Evolutionary conservation across 2,329 filamentous ascomycete species (phyloP).

Genomic region (Microcyclospora pomicola): DNA sequence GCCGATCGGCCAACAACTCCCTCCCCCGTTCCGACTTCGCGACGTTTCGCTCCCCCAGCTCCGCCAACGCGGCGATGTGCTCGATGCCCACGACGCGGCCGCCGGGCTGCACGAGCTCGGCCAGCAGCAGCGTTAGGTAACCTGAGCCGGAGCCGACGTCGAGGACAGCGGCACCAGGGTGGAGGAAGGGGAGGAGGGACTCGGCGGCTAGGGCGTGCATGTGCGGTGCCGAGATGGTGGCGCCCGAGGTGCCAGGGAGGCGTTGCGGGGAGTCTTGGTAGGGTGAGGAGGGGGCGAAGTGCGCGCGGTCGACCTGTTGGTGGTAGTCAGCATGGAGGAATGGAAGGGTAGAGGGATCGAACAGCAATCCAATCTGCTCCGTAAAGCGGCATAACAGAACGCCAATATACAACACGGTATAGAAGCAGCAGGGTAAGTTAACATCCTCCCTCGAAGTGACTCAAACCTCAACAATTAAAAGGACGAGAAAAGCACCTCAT

Average conservation of each 20-base stretch:
- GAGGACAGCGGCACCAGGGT: slow-evolving; percentile 35
- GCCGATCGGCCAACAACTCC: slow-evolving; percentile 48
- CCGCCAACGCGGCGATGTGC: slow-evolving; percentile 34
- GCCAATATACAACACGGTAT: too few relatives aligned
- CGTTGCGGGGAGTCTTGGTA: slow-evolving; percentile 62
- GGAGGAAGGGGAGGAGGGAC: slow-evolving; percentile 44
- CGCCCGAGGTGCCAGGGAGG: slow-evolving; percentile 43
- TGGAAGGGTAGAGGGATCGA: too few relatives aligned
- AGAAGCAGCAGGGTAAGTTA: too few relatives aligned
- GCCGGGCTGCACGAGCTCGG: slow-evolving; percentile 51
- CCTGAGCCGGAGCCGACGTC: slow-evolving; percentile 38
- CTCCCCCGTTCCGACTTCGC: slow-evolving; percentile 31
- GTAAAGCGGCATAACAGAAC: too few relatives aligned
- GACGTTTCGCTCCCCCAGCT: slow-evolving; percentile 29
- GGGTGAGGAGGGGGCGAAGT: slow-evolving; percentile 59
- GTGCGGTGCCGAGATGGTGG: slow-evolving; percentile 60
- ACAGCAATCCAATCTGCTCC: too few relatives aligned
- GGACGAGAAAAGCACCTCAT: too few relatives aligned
- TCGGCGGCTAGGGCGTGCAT: slow-evolving; percentile 57
- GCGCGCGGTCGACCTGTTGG: slow-evolving; percentile 67
- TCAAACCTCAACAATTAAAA: too few relatives aligned
- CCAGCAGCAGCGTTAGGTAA: slow-evolving; percentile 81
- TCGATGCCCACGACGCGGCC: slow-evolving; percentile 36
- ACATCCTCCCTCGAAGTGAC: too few relatives aligned
- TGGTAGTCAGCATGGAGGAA: background rate